phyloP scores from a whole-genome alignment of 176 grass and related monocot species.

The Avena sativa region DNA sequence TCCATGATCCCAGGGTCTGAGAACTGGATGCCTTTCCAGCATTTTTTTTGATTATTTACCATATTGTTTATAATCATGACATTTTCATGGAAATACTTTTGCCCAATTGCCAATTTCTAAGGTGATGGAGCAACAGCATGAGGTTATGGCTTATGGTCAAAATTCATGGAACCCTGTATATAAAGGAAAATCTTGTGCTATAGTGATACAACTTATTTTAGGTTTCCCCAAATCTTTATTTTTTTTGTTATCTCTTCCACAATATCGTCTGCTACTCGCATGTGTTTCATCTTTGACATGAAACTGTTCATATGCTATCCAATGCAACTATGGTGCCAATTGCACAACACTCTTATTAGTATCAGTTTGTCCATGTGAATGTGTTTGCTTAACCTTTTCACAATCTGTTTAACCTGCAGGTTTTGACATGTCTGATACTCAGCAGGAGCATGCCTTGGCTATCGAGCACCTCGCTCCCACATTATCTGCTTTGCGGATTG shows the following conservation, averaged over 20 bases:
- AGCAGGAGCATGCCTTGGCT: constrained; percentile 82
- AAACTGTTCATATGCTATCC: background rate
- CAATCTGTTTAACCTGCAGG: constrained; percentile 52
- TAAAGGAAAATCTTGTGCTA: background rate
- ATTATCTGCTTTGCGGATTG: constrained; percentile 87
- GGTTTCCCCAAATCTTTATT: constrained; percentile 11
- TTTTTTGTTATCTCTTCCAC: background rate
- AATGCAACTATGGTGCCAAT: background rate
- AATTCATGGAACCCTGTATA: background rate
- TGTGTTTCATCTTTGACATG: background rate
- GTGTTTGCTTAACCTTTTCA: constrained; percentile 26
- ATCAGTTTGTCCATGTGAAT: background rate
- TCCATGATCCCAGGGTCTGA: background rate
- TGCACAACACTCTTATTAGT: background rate
- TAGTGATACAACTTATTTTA: background rate
- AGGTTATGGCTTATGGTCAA: background rate
- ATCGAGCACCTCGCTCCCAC: constrained; percentile 75
- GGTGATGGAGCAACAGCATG: background rate
- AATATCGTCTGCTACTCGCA: background rate
- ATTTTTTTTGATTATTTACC: background rate
- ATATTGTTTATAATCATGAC: too few relatives aligned
- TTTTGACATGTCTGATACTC: constrained; percentile 94
- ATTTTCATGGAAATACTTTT: too few relatives aligned
- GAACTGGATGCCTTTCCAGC: constrained; percentile 20
- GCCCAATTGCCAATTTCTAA: background rate